phyloP scores from a whole-genome alignment of 176 grass and related monocot genomes.

The Ensete glaucum region DNA sequence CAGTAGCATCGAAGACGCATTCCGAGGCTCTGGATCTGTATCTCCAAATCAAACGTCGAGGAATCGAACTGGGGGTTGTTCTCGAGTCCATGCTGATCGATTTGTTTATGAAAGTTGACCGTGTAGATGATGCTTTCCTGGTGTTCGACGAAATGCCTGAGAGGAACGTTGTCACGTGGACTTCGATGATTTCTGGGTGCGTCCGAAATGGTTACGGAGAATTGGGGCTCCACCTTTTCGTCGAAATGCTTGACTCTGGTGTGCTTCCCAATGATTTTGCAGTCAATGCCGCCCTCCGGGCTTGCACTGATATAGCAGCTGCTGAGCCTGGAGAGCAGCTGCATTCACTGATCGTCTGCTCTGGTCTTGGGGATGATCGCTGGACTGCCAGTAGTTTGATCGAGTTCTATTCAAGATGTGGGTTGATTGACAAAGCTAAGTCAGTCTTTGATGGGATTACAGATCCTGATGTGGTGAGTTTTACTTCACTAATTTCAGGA shows the following conservation, averaged over 20 bases:
- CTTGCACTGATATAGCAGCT: slow-evolving; percentile 37
- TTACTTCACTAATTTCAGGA: slow-evolving; percentile 64
- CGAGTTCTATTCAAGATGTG: slow-evolving; percentile 55
- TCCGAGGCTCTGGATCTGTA: slow-evolving; percentile 8
- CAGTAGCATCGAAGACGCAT: neutral
- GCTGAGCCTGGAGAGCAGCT: slow-evolving; percentile 41
- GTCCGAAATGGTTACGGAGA: slow-evolving; percentile 24
- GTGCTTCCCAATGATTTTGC: slow-evolving; percentile 53
- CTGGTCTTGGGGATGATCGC: slow-evolving; percentile 32
- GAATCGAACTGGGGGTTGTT: neutral
- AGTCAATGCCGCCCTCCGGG: slow-evolving; percentile 53
- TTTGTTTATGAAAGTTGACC: slow-evolving; percentile 11
- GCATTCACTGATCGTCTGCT: slow-evolving; percentile 46
- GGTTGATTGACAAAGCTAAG: slow-evolving; percentile 23
- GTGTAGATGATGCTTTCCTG: slow-evolving; percentile 2
- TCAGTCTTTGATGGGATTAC: slow-evolving; percentile 36
- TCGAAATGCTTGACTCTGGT: slow-evolving; percentile 40
- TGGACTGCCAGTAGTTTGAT: slow-evolving; percentile 42
- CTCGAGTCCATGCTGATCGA: slow-evolving; percentile 20
- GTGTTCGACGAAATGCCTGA: slow-evolving; percentile 48
- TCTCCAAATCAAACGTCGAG: neutral
- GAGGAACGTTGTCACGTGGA: slow-evolving; percentile 69
- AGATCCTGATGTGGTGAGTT: slow-evolving; percentile 46
- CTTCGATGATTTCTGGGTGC: slow-evolving; percentile 54
- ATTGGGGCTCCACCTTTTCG: slow-evolving; percentile 23